A percentile compares a stretch with the other conserved stretches of the same genome.
phyloP scores from a whole-genome alignment of 768 basidiomycete genomes.

The Galerina marginata region DNA sequence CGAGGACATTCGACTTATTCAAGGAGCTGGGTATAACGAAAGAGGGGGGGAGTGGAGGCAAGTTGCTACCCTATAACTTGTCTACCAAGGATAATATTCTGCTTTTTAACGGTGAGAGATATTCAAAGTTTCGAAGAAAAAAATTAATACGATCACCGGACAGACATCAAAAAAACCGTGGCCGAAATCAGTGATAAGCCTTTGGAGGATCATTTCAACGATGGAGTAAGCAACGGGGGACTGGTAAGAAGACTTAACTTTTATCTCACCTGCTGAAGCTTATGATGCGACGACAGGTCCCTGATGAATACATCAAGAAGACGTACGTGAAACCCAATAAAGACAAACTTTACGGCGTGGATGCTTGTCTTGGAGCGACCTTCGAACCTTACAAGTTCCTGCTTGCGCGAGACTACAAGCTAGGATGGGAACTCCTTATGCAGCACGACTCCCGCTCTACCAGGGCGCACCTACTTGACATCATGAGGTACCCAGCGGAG shows the following conservation, averaged over 20 bases:
- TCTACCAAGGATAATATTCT: constrained; percentile 11
- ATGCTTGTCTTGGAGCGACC: constrained; percentile 6
- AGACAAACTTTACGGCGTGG: constrained; percentile 1
- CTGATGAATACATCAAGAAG: constrained; percentile 9
- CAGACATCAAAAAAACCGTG: constrained; percentile 10
- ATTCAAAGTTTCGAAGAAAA: neutral
- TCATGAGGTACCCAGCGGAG: constrained; percentile 14
- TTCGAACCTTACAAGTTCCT: constrained; percentile 12
- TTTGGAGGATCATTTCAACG: constrained; percentile 6
- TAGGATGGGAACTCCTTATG: constrained; percentile 33
- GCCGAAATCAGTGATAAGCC: neutral
- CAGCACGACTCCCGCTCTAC: constrained; percentile 27
- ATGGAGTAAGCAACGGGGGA: constrained; percentile 10
- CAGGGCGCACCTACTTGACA: constrained; percentile 14
- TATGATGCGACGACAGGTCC: neutral
- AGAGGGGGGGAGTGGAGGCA: constrained; percentile 2
- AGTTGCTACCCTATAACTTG: constrained; percentile 12
- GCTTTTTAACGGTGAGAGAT: constrained; percentile 2
- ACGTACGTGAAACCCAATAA: constrained; percentile 9
- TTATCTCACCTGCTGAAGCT: neutral
- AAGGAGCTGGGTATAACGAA: constrained; percentile 9
- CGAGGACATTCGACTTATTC: constrained; percentile 14
- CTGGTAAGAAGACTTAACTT: neutral
- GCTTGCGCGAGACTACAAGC: constrained; percentile 7
- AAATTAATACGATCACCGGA: neutral